A percentile compares a stretch with the other conserved stretches of the same genome.
Conservation (phyloP, 805 yeast genomes). For the Saturnispora halmiae region DNA sequence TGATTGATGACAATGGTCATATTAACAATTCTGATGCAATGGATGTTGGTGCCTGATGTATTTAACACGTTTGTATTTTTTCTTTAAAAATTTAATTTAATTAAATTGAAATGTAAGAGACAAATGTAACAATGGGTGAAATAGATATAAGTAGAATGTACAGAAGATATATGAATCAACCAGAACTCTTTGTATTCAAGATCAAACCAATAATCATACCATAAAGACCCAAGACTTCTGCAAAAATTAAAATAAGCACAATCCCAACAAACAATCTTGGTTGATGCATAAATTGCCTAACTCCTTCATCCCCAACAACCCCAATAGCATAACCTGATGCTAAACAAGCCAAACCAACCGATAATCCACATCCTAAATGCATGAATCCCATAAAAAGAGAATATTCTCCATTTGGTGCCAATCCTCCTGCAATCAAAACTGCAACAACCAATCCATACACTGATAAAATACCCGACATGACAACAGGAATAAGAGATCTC, state of each 20-base stretch:
- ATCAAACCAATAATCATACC: slow-evolving; percentile 95
- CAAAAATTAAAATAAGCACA: slow-evolving; percentile 95
- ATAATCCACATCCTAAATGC: slow-evolving; percentile 93
- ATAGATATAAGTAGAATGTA: no score
- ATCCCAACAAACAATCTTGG: slow-evolving; percentile 96
- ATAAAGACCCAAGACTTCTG: slow-evolving; percentile 91
- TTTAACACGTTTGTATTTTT: no score
- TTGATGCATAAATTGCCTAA: slow-evolving; percentile 94
- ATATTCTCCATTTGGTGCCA: slow-evolving; percentile 70
- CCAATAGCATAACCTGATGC: slow-evolving; percentile 98
- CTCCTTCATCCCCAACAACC: slow-evolving; percentile 99
- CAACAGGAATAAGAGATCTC: slow-evolving; percentile 94
- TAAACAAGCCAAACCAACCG: slow-evolving; percentile 94
- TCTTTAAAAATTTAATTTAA: no score
- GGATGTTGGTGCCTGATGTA: slow-evolving; percentile 22
- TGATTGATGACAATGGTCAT: slow-evolving; percentile 70
- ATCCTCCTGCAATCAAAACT: slow-evolving; percentile 86
- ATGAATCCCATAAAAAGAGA: slow-evolving; percentile 92
- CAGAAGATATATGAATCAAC: slow-evolving; percentile 31
- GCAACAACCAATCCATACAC: slow-evolving; percentile 96
- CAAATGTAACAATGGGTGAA: no score
- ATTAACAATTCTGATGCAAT: slow-evolving; percentile 37
- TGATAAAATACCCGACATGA: slow-evolving; percentile 95
- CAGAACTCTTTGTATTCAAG: slow-evolving; percentile 80
- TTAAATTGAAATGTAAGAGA: no score